These are phyloP conservation scores for Ilyonectria mors-panacis DNA, from an alignment of 2,329 filamentous ascomycete genomes.

Conservation along the genomic window DNA sequence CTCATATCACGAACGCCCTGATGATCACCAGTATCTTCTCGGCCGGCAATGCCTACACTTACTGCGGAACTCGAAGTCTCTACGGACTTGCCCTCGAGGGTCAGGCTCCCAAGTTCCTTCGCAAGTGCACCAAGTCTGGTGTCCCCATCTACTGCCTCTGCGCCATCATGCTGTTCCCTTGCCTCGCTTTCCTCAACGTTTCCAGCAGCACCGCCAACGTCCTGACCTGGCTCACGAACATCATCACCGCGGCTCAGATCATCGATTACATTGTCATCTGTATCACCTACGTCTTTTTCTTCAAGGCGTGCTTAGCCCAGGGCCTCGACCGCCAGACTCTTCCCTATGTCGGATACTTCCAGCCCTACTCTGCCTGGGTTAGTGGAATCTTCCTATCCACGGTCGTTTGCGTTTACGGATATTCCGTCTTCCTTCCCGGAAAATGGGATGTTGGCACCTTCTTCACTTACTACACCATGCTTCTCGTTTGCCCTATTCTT, in stretches of 20 bases:
- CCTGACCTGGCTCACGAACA: constrained; percentile 66
- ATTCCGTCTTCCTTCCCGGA: constrained; percentile 59
- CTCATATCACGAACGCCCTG: constrained; percentile 69
- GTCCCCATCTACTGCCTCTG: constrained; percentile 71
- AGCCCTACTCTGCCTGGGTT: constrained; percentile 66
- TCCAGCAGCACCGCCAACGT: constrained; percentile 61
- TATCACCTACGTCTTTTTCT: constrained; percentile 62
- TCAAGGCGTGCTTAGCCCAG: constrained; percentile 67
- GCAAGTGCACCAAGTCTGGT: constrained; percentile 71
- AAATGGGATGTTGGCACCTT: constrained; percentile 63
- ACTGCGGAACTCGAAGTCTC: constrained; percentile 63
- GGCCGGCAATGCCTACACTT: constrained; percentile 65
- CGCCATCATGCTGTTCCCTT: constrained; percentile 66
- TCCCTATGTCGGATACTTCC: constrained; percentile 70
- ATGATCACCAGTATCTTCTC: constrained; percentile 58
- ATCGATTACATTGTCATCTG: constrained; percentile 72
- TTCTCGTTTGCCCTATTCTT: constrained; percentile 24
- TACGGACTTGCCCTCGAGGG: constrained; percentile 65
- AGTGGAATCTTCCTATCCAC: constrained; percentile 55
- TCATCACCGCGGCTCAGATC: constrained; percentile 69
- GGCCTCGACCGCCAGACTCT: constrained; percentile 64
- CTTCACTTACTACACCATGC: constrained; percentile 68
- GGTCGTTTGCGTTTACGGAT: constrained; percentile 61
- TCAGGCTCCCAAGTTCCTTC: constrained; percentile 65
- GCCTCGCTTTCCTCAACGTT: constrained; percentile 66